Conservation (phyloP, 2,329 filamentous ascomycete species). For the Zelopaecilomyces penicillatus region DNA sequence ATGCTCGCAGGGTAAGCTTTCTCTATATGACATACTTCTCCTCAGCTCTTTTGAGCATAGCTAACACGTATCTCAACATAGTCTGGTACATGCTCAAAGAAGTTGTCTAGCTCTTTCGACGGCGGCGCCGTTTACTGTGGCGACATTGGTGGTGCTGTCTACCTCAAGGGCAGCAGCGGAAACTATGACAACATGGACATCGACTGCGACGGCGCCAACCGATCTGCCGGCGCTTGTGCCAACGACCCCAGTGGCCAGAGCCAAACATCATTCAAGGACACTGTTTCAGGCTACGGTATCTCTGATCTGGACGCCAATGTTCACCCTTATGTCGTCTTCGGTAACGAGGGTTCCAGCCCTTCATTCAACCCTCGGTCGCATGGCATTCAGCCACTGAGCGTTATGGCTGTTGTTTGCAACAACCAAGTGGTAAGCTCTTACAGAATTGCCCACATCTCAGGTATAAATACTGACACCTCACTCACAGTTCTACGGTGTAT, state of each 20-base stretch:
- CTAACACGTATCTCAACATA: slow-evolving; percentile 9
- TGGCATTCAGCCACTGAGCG: slow-evolving; percentile 34
- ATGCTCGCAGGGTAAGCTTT: slow-evolving; percentile 6
- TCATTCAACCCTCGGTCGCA: slow-evolving; percentile 25
- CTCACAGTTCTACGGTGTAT: slow-evolving; percentile 36
- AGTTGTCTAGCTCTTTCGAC: slow-evolving; percentile 8
- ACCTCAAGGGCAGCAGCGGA: slow-evolving; percentile 16
- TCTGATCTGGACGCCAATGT: slow-evolving; percentile 33
- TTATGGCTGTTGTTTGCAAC: slow-evolving; percentile 41
- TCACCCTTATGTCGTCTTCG: slow-evolving; percentile 40
- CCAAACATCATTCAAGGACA: slow-evolving; percentile 32
- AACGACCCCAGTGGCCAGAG: slow-evolving; percentile 28
- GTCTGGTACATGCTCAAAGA: slow-evolving; percentile 20
- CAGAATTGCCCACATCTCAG: background rate
- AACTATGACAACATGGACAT: slow-evolving; percentile 5
- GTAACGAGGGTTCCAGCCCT: slow-evolving; percentile 26
- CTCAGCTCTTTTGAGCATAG: background rate
- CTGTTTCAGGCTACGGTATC: slow-evolving; percentile 20
- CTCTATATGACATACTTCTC: no score
- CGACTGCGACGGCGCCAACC: slow-evolving; percentile 3
- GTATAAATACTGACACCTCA: background rate
- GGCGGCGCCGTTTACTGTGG: slow-evolving; percentile 15
- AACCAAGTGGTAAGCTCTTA: slow-evolving; percentile 23
- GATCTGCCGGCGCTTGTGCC: slow-evolving; percentile 23
- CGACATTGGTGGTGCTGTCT: slow-evolving; percentile 26